Percentiles rank a stretch among this genome's conserved stretches.
Evolutionary conservation across 257 asterid genomes (phyloP).

Genomic region (Solanum tacnaense): DNA sequence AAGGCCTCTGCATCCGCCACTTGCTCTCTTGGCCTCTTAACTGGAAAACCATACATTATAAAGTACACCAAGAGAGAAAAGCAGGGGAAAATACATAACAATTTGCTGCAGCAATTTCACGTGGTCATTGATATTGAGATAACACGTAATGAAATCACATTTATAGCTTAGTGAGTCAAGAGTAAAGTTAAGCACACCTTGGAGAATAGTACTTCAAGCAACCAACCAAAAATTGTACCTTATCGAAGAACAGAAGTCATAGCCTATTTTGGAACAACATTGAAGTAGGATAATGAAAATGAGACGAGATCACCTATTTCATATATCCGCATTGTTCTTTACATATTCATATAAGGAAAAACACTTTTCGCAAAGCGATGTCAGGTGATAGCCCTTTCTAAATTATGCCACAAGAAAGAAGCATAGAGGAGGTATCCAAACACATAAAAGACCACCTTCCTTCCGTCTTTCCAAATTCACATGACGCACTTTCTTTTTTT

Average conservation of each 20-base stretch:
- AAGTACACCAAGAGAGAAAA: not conserved
- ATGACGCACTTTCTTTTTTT: not conserved
- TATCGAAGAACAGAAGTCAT: not conserved
- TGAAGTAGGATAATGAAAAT: not conserved
- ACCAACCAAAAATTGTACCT: not conserved
- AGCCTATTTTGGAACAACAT: not conserved
- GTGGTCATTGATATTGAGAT: not conserved
- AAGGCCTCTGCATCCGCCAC: not conserved
- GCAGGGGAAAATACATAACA: not conserved
- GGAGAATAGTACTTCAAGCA: not conserved
- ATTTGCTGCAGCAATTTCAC: not conserved
- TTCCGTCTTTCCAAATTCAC: not conserved
- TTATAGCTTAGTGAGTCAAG: not conserved
- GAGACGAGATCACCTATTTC: not conserved
- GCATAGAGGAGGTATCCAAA: not conserved
- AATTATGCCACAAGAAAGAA: not conserved
- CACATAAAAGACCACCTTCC: not conserved
- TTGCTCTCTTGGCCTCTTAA: slow-evolving; percentile 1
- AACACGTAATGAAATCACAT: not conserved
- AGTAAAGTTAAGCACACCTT: too few species aligned
- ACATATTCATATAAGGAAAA: not conserved
- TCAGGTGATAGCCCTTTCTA: not conserved
- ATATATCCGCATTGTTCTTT: not conserved
- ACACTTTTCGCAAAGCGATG: not conserved
- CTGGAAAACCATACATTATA: not conserved